phyloP scores from a whole-genome alignment of 2,329 filamentous ascomycete species.

The Cladosporium sp. region DNA sequence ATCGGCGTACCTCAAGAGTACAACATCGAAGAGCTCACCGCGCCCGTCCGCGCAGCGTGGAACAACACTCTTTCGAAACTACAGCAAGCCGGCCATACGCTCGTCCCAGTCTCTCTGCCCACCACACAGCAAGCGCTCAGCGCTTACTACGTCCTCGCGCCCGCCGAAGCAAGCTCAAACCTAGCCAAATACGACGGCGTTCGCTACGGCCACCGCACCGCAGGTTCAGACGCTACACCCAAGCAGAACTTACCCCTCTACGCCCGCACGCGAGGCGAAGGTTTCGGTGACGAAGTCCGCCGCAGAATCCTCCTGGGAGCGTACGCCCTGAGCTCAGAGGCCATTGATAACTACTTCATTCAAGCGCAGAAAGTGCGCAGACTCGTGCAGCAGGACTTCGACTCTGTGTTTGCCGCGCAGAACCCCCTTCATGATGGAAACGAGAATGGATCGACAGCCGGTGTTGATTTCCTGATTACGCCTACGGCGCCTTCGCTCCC shows the following conservation, averaged over 20 bases:
- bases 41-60: slow-evolving; percentile 71
- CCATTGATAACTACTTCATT: slow-evolving; percentile 95
- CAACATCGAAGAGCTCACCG: slow-evolving; percentile 78
- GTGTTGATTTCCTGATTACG: slow-evolving; percentile 83
- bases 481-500: slow-evolving; percentile 81
- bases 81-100: slow-evolving; percentile 63
- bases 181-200: slow-evolving; percentile 95
- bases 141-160: slow-evolving; percentile 92
- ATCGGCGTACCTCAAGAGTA: slow-evolving; percentile 73
- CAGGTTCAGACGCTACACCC: slow-evolving; percentile 52
- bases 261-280: slow-evolving; percentile 68
- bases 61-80: slow-evolving; percentile 59
- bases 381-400: slow-evolving; percentile 82
- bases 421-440: slow-evolving; percentile 63
- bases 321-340: slow-evolving; percentile 84
- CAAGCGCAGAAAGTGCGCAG: slow-evolving; percentile 86
- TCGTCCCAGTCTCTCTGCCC: slow-evolving; percentile 78
- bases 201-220: slow-evolving; percentile 71
- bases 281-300: slow-evolving; percentile 82
- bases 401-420: slow-evolving; percentile 67
- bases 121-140: slow-evolving; percentile 82
- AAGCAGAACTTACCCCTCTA: slow-evolving; percentile 56
- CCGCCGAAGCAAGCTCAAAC: slow-evolving; percentile 93
- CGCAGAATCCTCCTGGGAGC: slow-evolving; percentile 85
- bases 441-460: slow-evolving; percentile 51